These are phyloP conservation scores for Phytophthora ohioensis DNA, from an alignment of 352 stramenopile genomes.

Conservation along the genomic window DNA sequence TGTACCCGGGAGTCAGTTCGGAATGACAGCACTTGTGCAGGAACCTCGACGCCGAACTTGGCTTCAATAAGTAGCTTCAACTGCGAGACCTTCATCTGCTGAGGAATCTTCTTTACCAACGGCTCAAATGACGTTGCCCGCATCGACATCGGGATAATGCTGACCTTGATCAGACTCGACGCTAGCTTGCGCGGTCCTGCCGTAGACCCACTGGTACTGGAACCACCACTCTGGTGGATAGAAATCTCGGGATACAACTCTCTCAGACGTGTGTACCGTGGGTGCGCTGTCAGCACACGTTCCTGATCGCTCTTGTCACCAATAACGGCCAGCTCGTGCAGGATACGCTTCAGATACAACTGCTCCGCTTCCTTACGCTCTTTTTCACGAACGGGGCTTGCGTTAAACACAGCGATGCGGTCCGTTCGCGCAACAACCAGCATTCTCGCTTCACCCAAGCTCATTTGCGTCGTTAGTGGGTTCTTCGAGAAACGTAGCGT, in stretches of 20 bases:
- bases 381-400: constrained; percentile 60
- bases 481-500: constrained; percentile 78
- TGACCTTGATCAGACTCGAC: constrained; percentile 68
- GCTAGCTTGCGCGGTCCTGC: constrained; percentile 52
- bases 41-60: constrained; percentile 70
- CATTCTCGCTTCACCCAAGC: constrained; percentile 69
- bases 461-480: constrained; percentile 71
- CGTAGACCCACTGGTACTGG: constrained; percentile 4
- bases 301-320: constrained; percentile 37
- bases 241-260: constrained; percentile 65
- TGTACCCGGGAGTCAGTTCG: constrained; percentile 61
- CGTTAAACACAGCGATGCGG: constrained; percentile 68
- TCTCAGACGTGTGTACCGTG: constrained; percentile 52
- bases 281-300: constrained; percentile 55
- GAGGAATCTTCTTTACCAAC: constrained; percentile 72
- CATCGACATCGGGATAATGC: constrained; percentile 80
- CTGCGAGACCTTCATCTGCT: constrained; percentile 82
- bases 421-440: constrained; percentile 72
- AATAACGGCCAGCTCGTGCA: constrained; percentile 69
- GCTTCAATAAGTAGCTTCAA: constrained; percentile 77
- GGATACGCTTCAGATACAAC: constrained; percentile 84
- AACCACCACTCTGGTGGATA: constrained; percentile 28
- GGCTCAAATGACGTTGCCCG: constrained; percentile 64
- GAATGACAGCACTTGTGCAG: constrained; percentile 69
- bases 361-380: constrained; percentile 82